These are phyloP conservation scores for Ascosphaera apis DNA, from an alignment of 2,329 filamentous ascomycete genomes.

Conservation along the genomic window DNA sequence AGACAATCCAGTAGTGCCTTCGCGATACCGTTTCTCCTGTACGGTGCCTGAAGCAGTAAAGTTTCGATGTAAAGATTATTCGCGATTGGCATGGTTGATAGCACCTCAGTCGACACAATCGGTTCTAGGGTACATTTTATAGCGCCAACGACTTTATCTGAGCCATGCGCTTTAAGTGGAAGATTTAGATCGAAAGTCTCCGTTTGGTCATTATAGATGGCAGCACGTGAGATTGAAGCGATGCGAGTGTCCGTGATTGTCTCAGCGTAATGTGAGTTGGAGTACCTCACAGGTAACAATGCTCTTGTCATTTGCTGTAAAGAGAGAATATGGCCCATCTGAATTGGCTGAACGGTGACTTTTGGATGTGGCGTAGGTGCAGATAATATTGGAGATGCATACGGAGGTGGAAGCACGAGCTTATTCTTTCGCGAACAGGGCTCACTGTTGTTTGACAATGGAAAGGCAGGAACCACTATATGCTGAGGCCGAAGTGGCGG, in stretches of 20 bases:
- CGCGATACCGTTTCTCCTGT: conserved; percentile 34
- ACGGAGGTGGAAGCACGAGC: conserved; percentile 11
- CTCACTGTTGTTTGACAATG: conserved; percentile 8
- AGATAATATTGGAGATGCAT: conserved; percentile 5
- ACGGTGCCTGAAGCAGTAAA: conserved; percentile 34
- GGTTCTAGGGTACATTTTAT: conserved; percentile 25
- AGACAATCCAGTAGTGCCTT: conserved; percentile 27
- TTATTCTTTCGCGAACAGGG: conserved; percentile 9
- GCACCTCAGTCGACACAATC: conserved; percentile 6
- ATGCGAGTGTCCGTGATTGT: conserved; percentile 31
- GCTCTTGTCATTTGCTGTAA: conserved; percentile 34
- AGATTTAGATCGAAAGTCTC: conserved; percentile 9
- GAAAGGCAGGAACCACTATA: conserved; percentile 8
- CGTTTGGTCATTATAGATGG: conserved; percentile 30
- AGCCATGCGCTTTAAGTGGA: conserved; percentile 5
- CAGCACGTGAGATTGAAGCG: conserved; percentile 33
- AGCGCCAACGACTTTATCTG: conserved; percentile 24
- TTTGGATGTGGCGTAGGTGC: conserved; percentile 21
- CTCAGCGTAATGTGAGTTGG: conserved; percentile 36
- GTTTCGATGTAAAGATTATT: conserved; percentile 38
- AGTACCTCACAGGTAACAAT: conserved; percentile 38
- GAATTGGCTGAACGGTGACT: conserved; percentile 29
- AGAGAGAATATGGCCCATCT: conserved; percentile 29
- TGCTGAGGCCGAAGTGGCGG: conserved; percentile 4
- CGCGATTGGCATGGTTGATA: conserved; percentile 5